Base-by-base conservation (phyloP, 768 basidiomycete species). In the Leccinum variicolor region DNA sequence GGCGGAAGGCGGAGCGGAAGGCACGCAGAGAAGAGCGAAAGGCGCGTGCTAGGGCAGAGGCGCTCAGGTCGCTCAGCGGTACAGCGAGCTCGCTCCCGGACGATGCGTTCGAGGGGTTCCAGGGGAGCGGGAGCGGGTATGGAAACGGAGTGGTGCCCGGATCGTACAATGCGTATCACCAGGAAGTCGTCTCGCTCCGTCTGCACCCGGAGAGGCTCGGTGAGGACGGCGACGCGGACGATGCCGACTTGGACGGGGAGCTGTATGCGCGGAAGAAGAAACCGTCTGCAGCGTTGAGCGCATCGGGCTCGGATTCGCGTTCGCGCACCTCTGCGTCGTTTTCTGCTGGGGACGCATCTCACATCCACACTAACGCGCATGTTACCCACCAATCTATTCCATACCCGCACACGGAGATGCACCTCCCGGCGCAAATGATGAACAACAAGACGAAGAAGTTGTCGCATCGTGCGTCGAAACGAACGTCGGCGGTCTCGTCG, bases 51-150 rank as follows among this genome's bases (percentile, higher is more conserved):
- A 67, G 74, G 14, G 73, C 75, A 8, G 34, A 54, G 10, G 53
- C 66, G 1, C 48, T 70, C 2, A 65, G 75, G 61, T 67, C 77
- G 4, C 65, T 78, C 2, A 76, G 73, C 39, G 72, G 66, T 9
- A 70, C 58, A 1, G 25, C 49, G 13, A 43, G 39, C n/a, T 41
- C 59, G 2, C 66, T 21, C 7, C 56, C 51, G 15, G 66, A 69
- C 14, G 69, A 11, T 5, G 75, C 76, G 13, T 87, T 90, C 57
- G 86, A 89, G 64, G 86, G 85, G 0, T 88, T 87, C 71, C 86
- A 81, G 59, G 87, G 85, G 7, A 80, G 82, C n/a, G 39, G n/a
- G n/a, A 15, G 4, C 4, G 39, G 39, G 39, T 41, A 41, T 41
- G 79, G 73, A 1, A 31, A 63, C 55, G 39, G 19, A 5, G 3